Evolutionary conservation across 305 asterid genomes (phyloP), one percentile per base, ranked within the genome.

Genomic region (Nicotiana rustica): DNA sequence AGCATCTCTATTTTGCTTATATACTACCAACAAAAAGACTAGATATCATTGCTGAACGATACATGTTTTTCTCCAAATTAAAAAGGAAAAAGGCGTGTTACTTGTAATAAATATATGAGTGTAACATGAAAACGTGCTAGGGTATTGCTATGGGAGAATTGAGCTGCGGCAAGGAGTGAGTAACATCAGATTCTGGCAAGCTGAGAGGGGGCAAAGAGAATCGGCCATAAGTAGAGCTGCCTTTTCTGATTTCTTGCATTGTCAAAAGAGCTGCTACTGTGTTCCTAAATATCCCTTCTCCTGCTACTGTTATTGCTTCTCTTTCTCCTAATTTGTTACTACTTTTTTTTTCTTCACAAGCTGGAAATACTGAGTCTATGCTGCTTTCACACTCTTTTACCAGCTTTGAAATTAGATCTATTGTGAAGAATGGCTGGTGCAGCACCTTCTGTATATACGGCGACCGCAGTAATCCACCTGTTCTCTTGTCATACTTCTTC

Each of bases 181-280:
- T 55, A 66, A 90, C 84, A 1, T 97, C 98, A 60, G 89, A 83
- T 35, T 93, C 99, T 4, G 92, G 91, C 84, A 93, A 82, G 65
- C 89, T 89, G 64, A 95, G 99, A 6, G 99, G 98, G 62, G 99
- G 99, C 82, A 97, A 86, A 4, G 99, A 97, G 64, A 92, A 95
- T 15, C 87, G 96, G 79, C 98, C 89, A 81, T 90, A 90, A 33
- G 99, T 97, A 2, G 99, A 97, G 91, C 99, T 97, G 19, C 93
- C 94, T 49, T 91, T 94, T 85, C 99, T 90, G 62, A 97, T 93
- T 84, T 93, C 98, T 85, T 91, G 91, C 99, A 97, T 93, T 0
- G 90, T 92, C 61, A 93, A 57, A 3, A 97, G 91, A 3, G 99
- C 99, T 31, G 97, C 98, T 86, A 95, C 95, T 69, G 98, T 92